phyloP scores from a whole-genome alignment of 2,329 filamentous ascomycete species.

The Fusarium sp. region DNA sequence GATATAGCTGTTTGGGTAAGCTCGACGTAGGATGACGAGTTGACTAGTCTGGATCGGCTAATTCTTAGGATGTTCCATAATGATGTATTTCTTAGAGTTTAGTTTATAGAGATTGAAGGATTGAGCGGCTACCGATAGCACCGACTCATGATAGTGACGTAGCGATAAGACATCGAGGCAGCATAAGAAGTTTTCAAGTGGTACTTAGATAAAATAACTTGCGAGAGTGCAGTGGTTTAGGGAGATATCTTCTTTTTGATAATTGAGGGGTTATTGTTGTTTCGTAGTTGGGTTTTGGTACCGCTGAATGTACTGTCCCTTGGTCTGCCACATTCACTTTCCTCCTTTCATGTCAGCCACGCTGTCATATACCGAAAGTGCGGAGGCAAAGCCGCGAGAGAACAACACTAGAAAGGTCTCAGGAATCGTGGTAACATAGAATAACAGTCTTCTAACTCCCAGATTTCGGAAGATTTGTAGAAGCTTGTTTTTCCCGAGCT shows the following conservation, averaged over 20 bases:
- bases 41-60: neutral
- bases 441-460: neutral
- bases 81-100: neutral
- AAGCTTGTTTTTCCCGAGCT: neutral
- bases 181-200: no score
- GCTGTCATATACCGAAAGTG: neutral
- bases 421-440: neutral
- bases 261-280: no score
- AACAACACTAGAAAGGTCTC: neutral
- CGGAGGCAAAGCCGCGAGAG: neutral
- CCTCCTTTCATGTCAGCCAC: neutral
- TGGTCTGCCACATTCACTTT: neutral
- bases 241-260: no score
- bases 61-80: no score
- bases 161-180: neutral
- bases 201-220: no score
- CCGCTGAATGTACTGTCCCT: no score
- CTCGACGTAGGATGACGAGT: neutral
- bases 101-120: neutral
- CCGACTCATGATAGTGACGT: accelerated
- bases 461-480: neutral
- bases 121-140: neutral
- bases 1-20: neutral
- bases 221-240: no score
- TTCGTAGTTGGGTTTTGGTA: no score